Base-by-base conservation (phyloP, 2,329 filamentous ascomycete genomes). In the Helminthosporium solani region DNA sequence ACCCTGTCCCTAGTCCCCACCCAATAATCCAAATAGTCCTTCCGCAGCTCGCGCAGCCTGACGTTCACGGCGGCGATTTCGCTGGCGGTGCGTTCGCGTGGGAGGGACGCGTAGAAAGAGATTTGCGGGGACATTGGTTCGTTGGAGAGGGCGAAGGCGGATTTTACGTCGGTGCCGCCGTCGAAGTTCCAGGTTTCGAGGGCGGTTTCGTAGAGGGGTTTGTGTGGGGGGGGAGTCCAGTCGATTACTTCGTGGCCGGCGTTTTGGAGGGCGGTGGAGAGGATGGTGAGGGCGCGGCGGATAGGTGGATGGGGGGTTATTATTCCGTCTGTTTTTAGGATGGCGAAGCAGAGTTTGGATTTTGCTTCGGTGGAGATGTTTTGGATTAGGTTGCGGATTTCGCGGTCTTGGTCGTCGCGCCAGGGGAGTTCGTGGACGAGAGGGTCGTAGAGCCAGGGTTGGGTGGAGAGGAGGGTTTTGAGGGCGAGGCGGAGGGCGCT, bases 361-460 rank as follows among this genome's bases (percentile, higher is more conserved):
- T 53, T 52, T 44, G 23, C 56, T 39, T 33, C 46, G 40, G 49
- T 53, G n/a, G 46, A 42, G 23, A 59, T 44, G 37, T 40, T 19
- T 28, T 46, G 33, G 3, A 77, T 72, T 2, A 76, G 62, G 9
- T 74, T 65, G 2, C 67, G 43, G 2, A 75, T 53, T 0, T 61
- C 46, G 3, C 45, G 46, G 23, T 70, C 60, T 23, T 72, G 64
- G 12, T 66, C 58, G 2, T 79, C 73, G 2, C 84, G 76, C 79
- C 84, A 89, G 0, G 85, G 85, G 1, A 89, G 72, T 16, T 86
- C 82, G 33, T 82, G 68, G 0, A 85, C 82, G 0, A 83, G 69
- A 0, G 86, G 85, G 61, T 89, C 86, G 52, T 80, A 70, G 1
- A 82, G 66, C 86, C 86, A 89, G 0, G 86, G 86, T 42, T 81